Evolutionary conservation across 345 rosid genomes (phyloP).

Genomic region (Brassica cretica): DNA sequence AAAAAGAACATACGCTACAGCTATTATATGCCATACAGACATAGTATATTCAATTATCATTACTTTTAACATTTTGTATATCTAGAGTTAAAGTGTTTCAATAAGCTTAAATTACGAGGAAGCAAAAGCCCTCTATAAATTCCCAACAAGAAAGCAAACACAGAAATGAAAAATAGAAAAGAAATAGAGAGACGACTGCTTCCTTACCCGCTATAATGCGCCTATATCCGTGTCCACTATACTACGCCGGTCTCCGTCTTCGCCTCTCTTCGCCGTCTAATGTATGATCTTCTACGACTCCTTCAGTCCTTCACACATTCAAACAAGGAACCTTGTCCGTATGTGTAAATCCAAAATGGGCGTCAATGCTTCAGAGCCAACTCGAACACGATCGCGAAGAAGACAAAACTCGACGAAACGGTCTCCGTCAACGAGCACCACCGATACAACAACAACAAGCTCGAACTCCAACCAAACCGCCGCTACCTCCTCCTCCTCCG

Average conservation of each 20-base stretch:
- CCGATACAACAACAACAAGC: conserved; percentile 6
- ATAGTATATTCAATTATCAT: too few species aligned
- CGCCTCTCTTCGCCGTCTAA: background rate
- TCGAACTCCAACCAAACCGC: conserved; percentile 21
- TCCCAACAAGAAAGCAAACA: background rate
- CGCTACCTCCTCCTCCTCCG: conserved; percentile 32
- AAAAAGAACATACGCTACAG: too few species aligned
- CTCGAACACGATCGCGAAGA: conserved; percentile 36
- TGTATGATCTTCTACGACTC: background rate
- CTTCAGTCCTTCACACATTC: background rate
- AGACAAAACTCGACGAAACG: conserved; percentile 21
- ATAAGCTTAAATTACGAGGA: background rate
- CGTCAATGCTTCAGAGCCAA: conserved; percentile 48
- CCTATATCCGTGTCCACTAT: background rate
- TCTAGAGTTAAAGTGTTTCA: too few species aligned
- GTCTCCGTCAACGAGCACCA: conserved; percentile 19
- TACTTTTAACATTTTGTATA: too few species aligned
- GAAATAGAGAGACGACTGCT: background rate
- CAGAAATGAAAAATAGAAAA: too few species aligned
- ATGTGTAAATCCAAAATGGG: conserved; percentile 76
- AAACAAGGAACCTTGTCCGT: background rate
- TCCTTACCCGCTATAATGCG: conserved; percentile 12
- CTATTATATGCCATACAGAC: too few species aligned
- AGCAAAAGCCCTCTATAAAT: background rate
- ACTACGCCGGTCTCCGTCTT: background rate